These are phyloP conservation scores for Musa acuminata DNA, from an alignment of 176 grass and related monocot genomes.

Conservation along the genomic window DNA sequence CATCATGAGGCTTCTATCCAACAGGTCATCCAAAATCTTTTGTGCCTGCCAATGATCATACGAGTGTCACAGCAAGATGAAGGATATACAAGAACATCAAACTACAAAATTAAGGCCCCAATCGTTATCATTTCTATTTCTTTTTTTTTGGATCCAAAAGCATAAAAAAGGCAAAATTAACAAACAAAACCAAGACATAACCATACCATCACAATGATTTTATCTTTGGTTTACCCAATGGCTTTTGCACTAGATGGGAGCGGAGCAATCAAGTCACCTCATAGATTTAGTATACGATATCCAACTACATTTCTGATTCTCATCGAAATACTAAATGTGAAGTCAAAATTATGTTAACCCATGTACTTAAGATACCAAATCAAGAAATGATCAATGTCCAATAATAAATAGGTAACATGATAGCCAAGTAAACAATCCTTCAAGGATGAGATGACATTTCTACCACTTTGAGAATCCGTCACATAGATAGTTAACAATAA, in stretches of 20 bases:
- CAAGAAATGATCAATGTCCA: not conserved
- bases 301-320: no score
- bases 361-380: not conserved
- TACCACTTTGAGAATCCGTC: not conserved
- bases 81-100: not conserved
- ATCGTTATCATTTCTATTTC: not conserved
- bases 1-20: conserved; percentile 68
- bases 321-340: not conserved
- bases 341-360: not conserved
- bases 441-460: not conserved
- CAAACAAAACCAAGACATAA: not conserved
- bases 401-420: not conserved
- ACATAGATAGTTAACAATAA: not conserved
- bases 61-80: not conserved
- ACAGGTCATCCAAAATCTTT: conserved; percentile 71
- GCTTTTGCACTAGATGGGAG: not conserved
- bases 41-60: conserved; percentile 43
- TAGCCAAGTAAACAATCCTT: not conserved
- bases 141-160: not conserved
- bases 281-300: not conserved
- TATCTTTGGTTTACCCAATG: not conserved
- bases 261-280: not conserved
- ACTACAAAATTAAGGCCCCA: not conserved
- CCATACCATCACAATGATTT: not conserved
- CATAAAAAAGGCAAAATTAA: not conserved